A percentile compares a stretch with the other conserved stretches of the same genome.
Evolutionary conservation across 1,284 basidiomycete species (phyloP).

Genomic region (Rhodotorula sp.): DNA sequence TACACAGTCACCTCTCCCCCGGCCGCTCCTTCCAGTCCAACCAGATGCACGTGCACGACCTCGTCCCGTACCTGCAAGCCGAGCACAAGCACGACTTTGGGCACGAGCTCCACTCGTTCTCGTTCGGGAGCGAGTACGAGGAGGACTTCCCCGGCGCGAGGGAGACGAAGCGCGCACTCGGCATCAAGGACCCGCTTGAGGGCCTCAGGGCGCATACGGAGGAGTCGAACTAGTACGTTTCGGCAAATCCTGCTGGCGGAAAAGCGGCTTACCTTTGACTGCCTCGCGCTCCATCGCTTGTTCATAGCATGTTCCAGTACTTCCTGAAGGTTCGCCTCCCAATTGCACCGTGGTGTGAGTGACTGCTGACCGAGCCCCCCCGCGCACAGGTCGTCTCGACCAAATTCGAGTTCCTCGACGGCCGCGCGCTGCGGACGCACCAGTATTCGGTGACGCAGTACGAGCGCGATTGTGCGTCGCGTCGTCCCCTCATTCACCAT

Average conservation of each 20-base stretch:
- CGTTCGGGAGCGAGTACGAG: conserved; percentile 55
- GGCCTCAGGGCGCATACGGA: conserved; percentile 63
- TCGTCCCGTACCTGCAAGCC: conserved; percentile 92
- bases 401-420: conserved; percentile 78
- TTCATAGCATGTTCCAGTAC: conserved; percentile 58
- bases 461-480: conserved; percentile 73
- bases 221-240: conserved; percentile 56
- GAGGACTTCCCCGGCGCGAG: conserved; percentile 35
- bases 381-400: conserved; percentile 73
- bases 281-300: conserved; percentile 33
- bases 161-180: conserved; percentile 70
- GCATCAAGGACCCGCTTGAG: conserved; percentile 81
- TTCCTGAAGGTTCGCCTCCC: conserved; percentile 71
- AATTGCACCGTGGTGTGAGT: too few relatives aligned
- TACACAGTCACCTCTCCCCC: conserved; percentile 58
- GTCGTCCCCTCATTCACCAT: not conserved
- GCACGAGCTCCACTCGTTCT: conserved; percentile 57
- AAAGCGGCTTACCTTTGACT: not conserved
- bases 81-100: conserved; percentile 90
- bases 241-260: conserved; percentile 26
- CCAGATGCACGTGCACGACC: conserved; percentile 79
- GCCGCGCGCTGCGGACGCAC: conserved; percentile 55
- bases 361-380: conserved; percentile 12
- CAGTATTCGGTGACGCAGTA: conserved; percentile 89
- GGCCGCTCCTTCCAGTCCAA: conserved; percentile 91